A percentile compares a stretch with the other conserved stretches of the same genome.
phyloP scores from a whole-genome alignment of 202 grass and related monocot genomes.

The Cymbopogon flexuosus region DNA sequence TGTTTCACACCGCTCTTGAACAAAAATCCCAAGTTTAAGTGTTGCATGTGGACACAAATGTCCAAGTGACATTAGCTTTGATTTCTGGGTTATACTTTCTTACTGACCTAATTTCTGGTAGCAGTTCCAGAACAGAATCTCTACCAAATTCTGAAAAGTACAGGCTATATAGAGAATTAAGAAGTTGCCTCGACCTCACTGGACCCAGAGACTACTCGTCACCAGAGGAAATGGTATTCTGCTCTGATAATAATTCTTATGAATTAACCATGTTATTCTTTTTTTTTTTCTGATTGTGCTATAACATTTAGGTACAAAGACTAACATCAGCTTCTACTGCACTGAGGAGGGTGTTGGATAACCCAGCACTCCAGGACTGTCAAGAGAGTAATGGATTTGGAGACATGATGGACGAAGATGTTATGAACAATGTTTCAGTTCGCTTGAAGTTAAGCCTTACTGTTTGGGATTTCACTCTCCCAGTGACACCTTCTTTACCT shows the following conservation, averaged over 20 bases:
- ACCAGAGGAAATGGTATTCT: slow-evolving; percentile 73
- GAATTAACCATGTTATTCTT: slow-evolving; percentile 2
- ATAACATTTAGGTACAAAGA: slow-evolving; percentile 57
- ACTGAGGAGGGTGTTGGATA: slow-evolving; percentile 22
- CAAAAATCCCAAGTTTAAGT: background rate
- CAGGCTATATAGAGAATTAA: slow-evolving; percentile 64
- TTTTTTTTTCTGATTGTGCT: slow-evolving; percentile 19
- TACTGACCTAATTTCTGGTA: slow-evolving; percentile 15
- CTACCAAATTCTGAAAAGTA: slow-evolving; percentile 70
- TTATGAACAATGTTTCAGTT: slow-evolving; percentile 45
- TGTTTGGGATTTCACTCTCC: slow-evolving; percentile 98
- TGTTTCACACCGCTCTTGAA: background rate
- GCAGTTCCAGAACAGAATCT: slow-evolving; percentile 51
- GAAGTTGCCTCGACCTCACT: slow-evolving; percentile 58
- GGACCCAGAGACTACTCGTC: slow-evolving; percentile 61
- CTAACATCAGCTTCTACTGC: slow-evolving; percentile 51
- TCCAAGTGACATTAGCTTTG: background rate
- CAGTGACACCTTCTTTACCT: slow-evolving; percentile 86
- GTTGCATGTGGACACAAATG: background rate
- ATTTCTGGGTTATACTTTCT: slow-evolving; percentile 22
- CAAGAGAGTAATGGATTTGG: slow-evolving; percentile 56
- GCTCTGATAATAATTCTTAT: slow-evolving; percentile 24
- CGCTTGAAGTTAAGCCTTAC: slow-evolving; percentile 74
- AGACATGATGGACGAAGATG: slow-evolving; percentile 96
- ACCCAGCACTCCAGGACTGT: slow-evolving; percentile 64